Base-by-base conservation (phyloP, 2,329 filamentous ascomycete genomes). In the Fusarium miscanthi region DNA sequence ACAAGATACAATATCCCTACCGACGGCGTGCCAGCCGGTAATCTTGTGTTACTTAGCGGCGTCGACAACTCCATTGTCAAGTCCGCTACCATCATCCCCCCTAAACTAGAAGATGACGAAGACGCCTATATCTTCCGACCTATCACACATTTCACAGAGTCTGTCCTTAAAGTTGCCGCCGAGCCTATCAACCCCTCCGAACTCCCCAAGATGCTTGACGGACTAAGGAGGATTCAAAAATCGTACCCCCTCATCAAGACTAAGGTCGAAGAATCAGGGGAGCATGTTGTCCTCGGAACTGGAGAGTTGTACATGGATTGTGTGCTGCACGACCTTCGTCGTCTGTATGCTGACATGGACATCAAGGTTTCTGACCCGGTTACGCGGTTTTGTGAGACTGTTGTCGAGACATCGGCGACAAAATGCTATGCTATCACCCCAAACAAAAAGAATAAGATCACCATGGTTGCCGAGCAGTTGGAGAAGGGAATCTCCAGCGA, bases 221-320 rank as follows among this genome's bases (percentile, higher is more conserved):
- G 96, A 63, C 87, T 99, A 53, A 91, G 96, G 56, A 98, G 97
- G 80, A 93, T 99, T 83, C 97, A 98, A 86, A 99, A 99, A 83
- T 97, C 94, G 77, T 99, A 98, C 77, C 96, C 96, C 35, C 88
- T 99, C 31, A 93, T 98, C 76, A 94, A 93, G 17, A 99, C 96
- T 8, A 98, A 98, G 81, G 96, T 99, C 7, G 96, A 99, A 81
- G 96, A 99, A 83, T 98, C 94, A 3, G 96, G 96, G 56, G 96
- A 99, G 82, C 96, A 99, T 80, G 92, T 99, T 73, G 88, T 99
- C 51, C 89, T 99, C 8, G 96, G 96, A 30, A 99, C 96, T 1
- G 96, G 96, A 67, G 96, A 99, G 81, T 87, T 99, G n/a, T 99
- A 99, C 85, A 98, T 99, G 95, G 96, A 99, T 81, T 99, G 96